Conservation (phyloP, 2,329 filamentous ascomycete species). For the Fusarium sp. region DNA sequence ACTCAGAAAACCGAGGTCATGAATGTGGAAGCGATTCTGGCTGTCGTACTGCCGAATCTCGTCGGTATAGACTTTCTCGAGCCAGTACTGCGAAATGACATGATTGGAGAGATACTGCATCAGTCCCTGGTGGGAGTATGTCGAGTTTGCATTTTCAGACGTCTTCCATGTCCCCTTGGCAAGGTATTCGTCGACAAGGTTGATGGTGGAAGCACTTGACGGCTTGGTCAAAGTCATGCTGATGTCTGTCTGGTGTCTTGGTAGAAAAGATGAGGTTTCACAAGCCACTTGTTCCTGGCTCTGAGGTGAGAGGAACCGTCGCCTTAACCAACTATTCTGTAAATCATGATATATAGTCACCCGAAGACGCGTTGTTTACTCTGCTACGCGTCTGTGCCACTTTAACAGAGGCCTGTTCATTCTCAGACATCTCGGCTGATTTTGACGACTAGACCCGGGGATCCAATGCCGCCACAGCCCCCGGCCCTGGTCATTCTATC, state of each 20-base stretch:
- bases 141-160: conserved; percentile 46
- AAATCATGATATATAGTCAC: conserved; percentile 3
- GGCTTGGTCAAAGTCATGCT: conserved; percentile 5
- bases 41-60: conserved; percentile 36
- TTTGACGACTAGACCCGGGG: conserved; percentile 9
- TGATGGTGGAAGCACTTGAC: conserved; percentile 16
- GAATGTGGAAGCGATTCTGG: conserved; percentile 46
- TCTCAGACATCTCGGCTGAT: conserved; percentile 15
- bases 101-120: conserved; percentile 48
- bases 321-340: too few species aligned
- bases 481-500: conserved; percentile 1
- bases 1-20: conserved; percentile 44
- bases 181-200: conserved; percentile 43
- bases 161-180: conserved; percentile 44
- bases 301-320: neutral
- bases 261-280: neutral
- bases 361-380: conserved; percentile 1
- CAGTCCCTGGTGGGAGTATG: conserved; percentile 44
- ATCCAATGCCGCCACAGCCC: neutral
- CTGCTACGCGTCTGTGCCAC: neutral
- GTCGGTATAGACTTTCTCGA: conserved; percentile 43
- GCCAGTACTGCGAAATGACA: conserved; percentile 45
- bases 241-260: neutral
- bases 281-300: neutral
- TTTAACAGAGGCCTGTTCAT: neutral